Conservation (phyloP, 305 asterid genomes). For the Fraxinus latifolia region DNA sequence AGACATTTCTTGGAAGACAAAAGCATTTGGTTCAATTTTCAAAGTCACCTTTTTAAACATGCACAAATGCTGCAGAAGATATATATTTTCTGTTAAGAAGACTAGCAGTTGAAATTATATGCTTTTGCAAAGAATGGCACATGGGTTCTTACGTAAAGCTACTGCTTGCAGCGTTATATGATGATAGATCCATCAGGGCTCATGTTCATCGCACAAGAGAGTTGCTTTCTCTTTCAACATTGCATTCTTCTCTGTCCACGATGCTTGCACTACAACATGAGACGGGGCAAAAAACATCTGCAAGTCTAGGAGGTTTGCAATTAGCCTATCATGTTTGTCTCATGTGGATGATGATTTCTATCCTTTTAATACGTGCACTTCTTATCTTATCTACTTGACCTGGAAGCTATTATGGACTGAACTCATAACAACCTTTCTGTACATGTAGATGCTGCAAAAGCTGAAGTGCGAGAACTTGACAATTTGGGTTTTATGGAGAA, state of each 20-base stretch:
- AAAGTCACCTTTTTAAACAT: not conserved
- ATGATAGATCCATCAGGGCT: slow-evolving; percentile 85
- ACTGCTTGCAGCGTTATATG: slow-evolving; percentile 66
- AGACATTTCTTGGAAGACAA: not conserved
- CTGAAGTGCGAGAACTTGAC: slow-evolving; percentile 65
- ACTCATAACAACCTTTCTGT: slow-evolving; percentile 18
- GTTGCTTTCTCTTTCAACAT: slow-evolving; percentile 62
- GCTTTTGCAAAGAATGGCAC: slow-evolving; percentile 11
- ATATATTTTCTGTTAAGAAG: not conserved
- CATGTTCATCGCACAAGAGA: slow-evolving; percentile 81
- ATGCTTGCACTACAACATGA: slow-evolving; percentile 74
- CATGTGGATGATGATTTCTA: not conserved
- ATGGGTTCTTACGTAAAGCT: slow-evolving; percentile 22
- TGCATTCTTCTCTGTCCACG: slow-evolving; percentile 78
- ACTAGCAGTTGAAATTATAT: not conserved
- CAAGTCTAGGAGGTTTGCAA: slow-evolving; percentile 54
- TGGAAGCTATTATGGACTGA: slow-evolving; percentile 3
- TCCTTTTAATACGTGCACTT: not conserved
- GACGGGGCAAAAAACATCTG: slow-evolving; percentile 37
- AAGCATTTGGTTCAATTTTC: slow-evolving; percentile 7
- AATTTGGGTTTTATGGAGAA: slow-evolving; percentile 63
- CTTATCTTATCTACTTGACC: slow-evolving; percentile 2
- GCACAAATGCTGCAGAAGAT: slow-evolving; percentile 8
- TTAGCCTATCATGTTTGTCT: slow-evolving; percentile 7
- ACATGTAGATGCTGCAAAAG: slow-evolving; percentile 52